Base-by-base conservation (phyloP, 192 early-diverging fungal genomes). In the Gaertneriomyces sp. region DNA sequence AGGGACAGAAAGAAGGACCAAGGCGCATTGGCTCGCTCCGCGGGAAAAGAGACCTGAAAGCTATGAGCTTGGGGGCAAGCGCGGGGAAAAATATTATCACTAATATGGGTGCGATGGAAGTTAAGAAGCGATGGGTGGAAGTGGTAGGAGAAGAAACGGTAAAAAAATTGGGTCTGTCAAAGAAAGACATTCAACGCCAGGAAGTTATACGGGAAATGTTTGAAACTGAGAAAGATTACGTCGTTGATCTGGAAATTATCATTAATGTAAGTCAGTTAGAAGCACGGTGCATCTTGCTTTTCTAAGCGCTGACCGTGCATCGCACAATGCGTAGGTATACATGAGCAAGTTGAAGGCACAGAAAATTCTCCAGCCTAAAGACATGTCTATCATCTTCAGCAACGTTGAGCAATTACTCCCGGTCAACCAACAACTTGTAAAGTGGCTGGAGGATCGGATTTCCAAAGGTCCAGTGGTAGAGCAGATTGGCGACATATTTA, bases 141-240 rank as follows among this genome's bases (percentile, higher is more conserved):
- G 52, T 54, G 41, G 74, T 82, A 64, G 80, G 80, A 17, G 80
- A 78, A 0, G 78, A 81, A 42, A 85, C 75, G 40, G 80, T 88
- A 12, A 86, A 75, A n/a, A 78, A 74, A 73, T 73, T 83, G 59
- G 73, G 70, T 38, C 76, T 91, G 44, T 70, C 76, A 64, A 83
- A 85, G 61, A 74, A 85, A 42, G 93, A 94, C 56, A 81, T 87
- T 7, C 86, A 89, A 60, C 80, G 96, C 49, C 96, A 98, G 64
- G 96, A 98, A 76, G 88, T 95, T 14, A 96, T 98, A 56, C 91
- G 88, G 69, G 96, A 98, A 69, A 88, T 95, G 5, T 82, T 94
- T 25, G 81, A 87, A 57, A 95, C 95, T 2, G 96, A 98, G 79
- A 81, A 82, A 14, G 93, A 95, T 69, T 98, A 95, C 67, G 85